phyloP scores from a whole-genome alignment of 805 yeast genomes.

The Brettanomyces sp. region DNA sequence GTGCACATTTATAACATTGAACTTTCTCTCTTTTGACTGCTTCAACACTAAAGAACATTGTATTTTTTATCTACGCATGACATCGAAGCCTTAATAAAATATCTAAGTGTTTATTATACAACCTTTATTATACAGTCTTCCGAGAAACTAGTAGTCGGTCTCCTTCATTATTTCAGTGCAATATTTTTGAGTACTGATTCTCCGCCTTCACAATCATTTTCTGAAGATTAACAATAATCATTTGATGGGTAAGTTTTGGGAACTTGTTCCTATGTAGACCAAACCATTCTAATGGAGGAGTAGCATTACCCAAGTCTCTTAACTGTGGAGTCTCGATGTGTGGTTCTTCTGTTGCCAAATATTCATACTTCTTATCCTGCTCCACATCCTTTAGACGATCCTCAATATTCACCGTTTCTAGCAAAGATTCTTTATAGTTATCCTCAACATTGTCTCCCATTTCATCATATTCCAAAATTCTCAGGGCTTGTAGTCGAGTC shows the following conservation, averaged over 20 bases:
- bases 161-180: constrained; percentile 25
- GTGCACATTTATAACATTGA: too few species aligned
- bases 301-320: constrained; percentile 89
- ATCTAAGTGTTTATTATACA: too few species aligned
- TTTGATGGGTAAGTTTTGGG: constrained; percentile 81
- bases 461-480: constrained; percentile 25
- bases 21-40: too few species aligned
- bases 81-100: too few species aligned
- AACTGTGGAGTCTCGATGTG: constrained; percentile 82
- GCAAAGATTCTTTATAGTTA: constrained; percentile 24
- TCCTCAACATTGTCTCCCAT: constrained; percentile 23
- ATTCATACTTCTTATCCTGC: constrained; percentile 38
- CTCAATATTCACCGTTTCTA: constrained; percentile 27
- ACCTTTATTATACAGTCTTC: too few species aligned
- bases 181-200: constrained; percentile 36
- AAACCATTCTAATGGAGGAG: constrained; percentile 98
- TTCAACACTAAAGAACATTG: too few species aligned
- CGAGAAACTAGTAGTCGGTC: background rate
- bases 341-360: constrained; percentile 65
- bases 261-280: constrained; percentile 82
- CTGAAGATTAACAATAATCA: constrained; percentile 65
- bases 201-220: constrained; percentile 64
- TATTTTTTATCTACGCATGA: too few species aligned
- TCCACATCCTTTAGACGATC: constrained; percentile 39
- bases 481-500: constrained; percentile 40